Base-by-base conservation (phyloP, 768 basidiomycete species). In the Leucosporidium yakuticum region DNA sequence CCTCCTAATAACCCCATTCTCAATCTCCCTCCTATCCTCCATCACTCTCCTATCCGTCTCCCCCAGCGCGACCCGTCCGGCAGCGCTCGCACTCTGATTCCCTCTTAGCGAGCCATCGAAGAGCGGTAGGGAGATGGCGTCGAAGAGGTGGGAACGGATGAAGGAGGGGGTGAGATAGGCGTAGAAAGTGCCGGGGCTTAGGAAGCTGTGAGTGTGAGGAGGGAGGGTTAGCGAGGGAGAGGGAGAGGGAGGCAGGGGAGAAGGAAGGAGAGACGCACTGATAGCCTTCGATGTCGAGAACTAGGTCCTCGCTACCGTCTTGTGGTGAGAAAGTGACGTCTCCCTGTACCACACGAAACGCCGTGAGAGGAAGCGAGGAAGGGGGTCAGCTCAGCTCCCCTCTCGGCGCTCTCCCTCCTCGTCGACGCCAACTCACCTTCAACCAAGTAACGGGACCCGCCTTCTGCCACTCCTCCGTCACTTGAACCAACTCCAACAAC, bases 201-300 rank as follows among this genome's bases (percentile, higher is more conserved):
- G 61, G 47, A 71, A 67, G 59, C 75, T 76, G 70, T 19, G 53
- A 19, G n/a, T n/a, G n/a, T n/a, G n/a, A 1, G 57, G 20, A 4
- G 11, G 27, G 63, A n/a, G 23, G 0, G 31, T 32, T n/a, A 50
- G 31, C 17, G 8, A 1, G 6, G 9, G 20, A 4, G 8, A 34
- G 17, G 39, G n/a, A 12, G 12, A 36, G n/a, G 21, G 20, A 11
- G 21, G 65, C 73, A 49, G 27, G n/a, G n/a, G n/a, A 4, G 39
- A 27, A 17, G 31, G n/a, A 12, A n/a, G n/a, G 29, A 21, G 20
- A 2, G 21, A 67, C 75, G 50, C 27, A 76, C 75, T 76, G 75
- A 0, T 70, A 61, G 9, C 70, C 75, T 36, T 76, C 74, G 53
- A 76, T 25, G 29, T 76, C 74, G 15, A 74, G 44, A 9, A 60